Percentiles rank a stretch among this genome's conserved stretches.
phyloP scores from a whole-genome alignment of 768 basidiomycete species.

The Pisolithus microcarpus region DNA sequence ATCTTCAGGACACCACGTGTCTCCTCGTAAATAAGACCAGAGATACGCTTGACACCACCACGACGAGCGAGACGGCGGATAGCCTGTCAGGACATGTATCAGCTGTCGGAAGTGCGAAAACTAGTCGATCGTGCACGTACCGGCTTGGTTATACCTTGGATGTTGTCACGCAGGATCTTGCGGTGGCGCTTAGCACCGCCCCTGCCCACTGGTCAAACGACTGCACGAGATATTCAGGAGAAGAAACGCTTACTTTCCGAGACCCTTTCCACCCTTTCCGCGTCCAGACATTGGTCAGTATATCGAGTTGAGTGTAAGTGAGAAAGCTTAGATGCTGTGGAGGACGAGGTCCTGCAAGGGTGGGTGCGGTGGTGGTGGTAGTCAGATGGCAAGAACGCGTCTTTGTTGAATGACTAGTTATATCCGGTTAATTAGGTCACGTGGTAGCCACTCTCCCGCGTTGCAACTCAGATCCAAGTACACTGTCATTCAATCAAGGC shows the following conservation, averaged over 20 bases:
- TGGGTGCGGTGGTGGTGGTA: conserved; percentile 16
- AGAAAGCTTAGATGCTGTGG: conserved; percentile 4
- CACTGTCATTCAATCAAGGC: too few relatives aligned
- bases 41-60: conserved; percentile 92
- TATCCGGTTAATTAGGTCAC: conserved; percentile 21
- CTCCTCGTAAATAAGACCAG: conserved; percentile 86
- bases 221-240: neutral
- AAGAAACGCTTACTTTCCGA: conserved; percentile 30
- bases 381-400: conserved; percentile 21
- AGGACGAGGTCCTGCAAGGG: neutral
- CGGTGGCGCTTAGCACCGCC: conserved; percentile 42
- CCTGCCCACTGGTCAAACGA: conserved; percentile 15
- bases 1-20: conserved; percentile 89
- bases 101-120: conserved; percentile 14
- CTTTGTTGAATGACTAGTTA: conserved; percentile 26
- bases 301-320: conserved; percentile 6
- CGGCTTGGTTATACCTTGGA: conserved; percentile 49
- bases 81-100: conserved; percentile 59
- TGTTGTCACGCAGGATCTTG: conserved; percentile 41
- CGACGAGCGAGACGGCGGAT: conserved; percentile 85
- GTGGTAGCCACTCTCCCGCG: conserved; percentile 6
- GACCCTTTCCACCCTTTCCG: conserved; percentile 46
- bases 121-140: conserved; percentile 21
- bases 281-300: conserved; percentile 37
- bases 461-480: too few relatives aligned